A percentile compares a stretch with the other conserved stretches of the same genome.
Evolutionary conservation across 768 basidiomycete species (phyloP).

Genomic region (Lactifluus pinguis): DNA sequence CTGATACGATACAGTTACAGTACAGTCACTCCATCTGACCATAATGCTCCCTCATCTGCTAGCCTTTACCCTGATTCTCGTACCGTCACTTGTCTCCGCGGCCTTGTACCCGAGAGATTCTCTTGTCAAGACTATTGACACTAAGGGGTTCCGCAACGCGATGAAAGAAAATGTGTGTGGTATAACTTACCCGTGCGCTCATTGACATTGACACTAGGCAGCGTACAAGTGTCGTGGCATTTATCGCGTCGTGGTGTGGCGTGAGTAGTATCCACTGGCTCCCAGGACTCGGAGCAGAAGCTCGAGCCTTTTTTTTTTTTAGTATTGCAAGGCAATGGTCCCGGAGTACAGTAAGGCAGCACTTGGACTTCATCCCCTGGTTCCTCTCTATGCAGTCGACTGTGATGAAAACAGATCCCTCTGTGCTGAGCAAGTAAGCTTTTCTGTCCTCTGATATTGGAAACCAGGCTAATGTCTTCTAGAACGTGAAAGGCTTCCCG

Average conservation of each 20-base stretch:
- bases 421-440: conserved; percentile 63
- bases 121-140: conserved; percentile 63
- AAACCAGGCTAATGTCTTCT: background rate
- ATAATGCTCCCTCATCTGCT: conserved; percentile 24
- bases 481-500: conserved; percentile 85
- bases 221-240: conserved; percentile 76
- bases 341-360: conserved; percentile 86
- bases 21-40: no score
- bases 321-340: conserved; percentile 81
- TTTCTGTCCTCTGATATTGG: background rate
- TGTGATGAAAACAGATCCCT: conserved; percentile 84
- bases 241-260: conserved; percentile 93
- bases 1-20: no score
- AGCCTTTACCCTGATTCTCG: conserved; percentile 29
- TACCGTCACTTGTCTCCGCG: conserved; percentile 43
- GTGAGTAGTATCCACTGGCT: conserved; percentile 34
- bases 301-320: conserved; percentile 7
- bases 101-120: conserved; percentile 35
- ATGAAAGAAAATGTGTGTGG: conserved; percentile 70
- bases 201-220: conserved; percentile 23
- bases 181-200: background rate
- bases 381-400: conserved; percentile 89
- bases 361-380: conserved; percentile 62
- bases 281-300: background rate
- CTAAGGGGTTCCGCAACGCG: conserved; percentile 56